Evolutionary conservation across 257 asterid species (phyloP).

Genomic region (Ajuga chamaepitys): DNA sequence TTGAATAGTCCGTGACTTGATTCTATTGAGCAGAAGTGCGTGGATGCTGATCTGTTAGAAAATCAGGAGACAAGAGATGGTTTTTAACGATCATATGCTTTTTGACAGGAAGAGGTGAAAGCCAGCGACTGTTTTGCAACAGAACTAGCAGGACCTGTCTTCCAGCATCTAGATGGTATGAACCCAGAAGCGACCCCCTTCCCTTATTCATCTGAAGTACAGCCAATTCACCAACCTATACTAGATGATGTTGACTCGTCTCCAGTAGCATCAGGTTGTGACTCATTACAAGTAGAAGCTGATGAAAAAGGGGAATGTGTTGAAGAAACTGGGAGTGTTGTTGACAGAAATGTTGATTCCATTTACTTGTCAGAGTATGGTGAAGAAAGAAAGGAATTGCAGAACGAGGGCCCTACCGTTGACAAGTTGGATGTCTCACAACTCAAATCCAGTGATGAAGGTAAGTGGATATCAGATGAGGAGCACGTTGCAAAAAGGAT

Average conservation of each 20-base stretch:
- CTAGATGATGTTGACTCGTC: slow-evolving; percentile 19
- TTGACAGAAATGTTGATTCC: slow-evolving; percentile 13
- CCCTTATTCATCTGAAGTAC: slow-evolving; percentile 35
- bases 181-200: slow-evolving; percentile 26
- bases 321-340: slow-evolving; percentile 14
- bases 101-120: slow-evolving; percentile 43
- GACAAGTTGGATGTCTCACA: slow-evolving; percentile 13
- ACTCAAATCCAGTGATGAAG: slow-evolving; percentile 1
- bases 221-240: slow-evolving; percentile 24
- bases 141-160: slow-evolving; percentile 26
- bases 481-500: slow-evolving; percentile 49
- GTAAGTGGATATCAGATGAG: slow-evolving; percentile 16
- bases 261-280: slow-evolving; percentile 28
- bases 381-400: slow-evolving; percentile 13
- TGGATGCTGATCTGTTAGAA: not conserved
- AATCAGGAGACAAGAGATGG: not conserved
- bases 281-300: slow-evolving; percentile 20
- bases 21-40: not conserved
- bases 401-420: slow-evolving; percentile 1
- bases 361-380: slow-evolving; percentile 12
- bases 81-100: not conserved
- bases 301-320: slow-evolving; percentile 19
- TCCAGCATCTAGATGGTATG: slow-evolving; percentile 29
- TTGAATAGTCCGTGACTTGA: not conserved
- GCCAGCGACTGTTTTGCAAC: slow-evolving; percentile 26